Conservation (phyloP, 2,329 filamentous ascomycete genomes). For the Cercospora sp. region DNA sequence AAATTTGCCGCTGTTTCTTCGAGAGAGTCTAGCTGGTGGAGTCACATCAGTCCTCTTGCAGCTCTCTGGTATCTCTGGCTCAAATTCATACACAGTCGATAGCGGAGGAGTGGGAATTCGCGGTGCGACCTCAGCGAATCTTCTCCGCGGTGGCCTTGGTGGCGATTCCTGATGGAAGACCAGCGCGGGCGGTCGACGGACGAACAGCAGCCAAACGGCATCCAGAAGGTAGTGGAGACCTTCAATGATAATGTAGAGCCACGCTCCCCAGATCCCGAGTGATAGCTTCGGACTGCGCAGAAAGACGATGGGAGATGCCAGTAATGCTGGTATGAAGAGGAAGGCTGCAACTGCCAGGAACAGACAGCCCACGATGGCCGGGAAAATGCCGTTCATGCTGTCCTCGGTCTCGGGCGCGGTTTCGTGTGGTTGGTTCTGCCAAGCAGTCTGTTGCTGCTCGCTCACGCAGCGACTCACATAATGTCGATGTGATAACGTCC, state of each 20-base stretch:
- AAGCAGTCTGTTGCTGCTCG: slow-evolving; percentile 5
- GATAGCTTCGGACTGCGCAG: neutral
- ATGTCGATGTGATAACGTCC: neutral
- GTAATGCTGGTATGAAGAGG: neutral
- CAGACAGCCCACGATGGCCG: neutral
- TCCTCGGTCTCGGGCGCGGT: neutral
- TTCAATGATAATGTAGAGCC: neutral
- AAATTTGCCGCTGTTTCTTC: slow-evolving; percentile 9
- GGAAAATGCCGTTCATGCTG: slow-evolving; percentile 5
- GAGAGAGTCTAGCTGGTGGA: neutral
- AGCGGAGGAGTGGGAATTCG: neutral
- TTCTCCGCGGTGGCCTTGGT: neutral
- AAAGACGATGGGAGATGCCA: slow-evolving; percentile 1
- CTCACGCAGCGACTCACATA: neutral
- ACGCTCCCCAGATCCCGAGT: neutral
- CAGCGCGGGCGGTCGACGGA: neutral
- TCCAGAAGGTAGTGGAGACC: neutral
- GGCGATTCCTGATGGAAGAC: neutral
- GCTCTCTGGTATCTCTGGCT: neutral
- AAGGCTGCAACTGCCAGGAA: neutral
- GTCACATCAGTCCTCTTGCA: neutral
- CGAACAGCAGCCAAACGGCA: neutral
- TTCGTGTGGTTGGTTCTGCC: neutral
- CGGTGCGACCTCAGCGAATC: neutral
- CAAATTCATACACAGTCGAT: neutral